phyloP scores from a whole-genome alignment of 768 basidiomycete species.

The Hebeloma cylindrosporum region DNA sequence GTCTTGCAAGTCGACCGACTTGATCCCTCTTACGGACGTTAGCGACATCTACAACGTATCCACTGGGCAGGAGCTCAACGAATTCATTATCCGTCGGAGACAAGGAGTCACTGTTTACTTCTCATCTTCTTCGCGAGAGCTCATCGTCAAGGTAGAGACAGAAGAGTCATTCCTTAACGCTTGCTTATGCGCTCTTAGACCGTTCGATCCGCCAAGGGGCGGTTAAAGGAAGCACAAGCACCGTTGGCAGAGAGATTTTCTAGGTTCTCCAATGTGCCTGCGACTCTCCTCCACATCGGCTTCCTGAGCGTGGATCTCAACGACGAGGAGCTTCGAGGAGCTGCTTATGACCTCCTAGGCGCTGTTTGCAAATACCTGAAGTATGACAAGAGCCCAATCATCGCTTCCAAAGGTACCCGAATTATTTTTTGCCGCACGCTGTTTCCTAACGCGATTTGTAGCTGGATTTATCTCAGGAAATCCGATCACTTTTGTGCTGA shows the following conservation, averaged over 20 bases:
- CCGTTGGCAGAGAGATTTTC: conserved; percentile 64
- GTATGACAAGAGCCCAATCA: conserved; percentile 69
- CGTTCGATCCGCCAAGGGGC: conserved; percentile 74
- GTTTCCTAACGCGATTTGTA: conserved; percentile 25
- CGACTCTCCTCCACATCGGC: conserved; percentile 83
- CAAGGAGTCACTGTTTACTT: conserved; percentile 77
- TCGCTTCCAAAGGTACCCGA: conserved; percentile 64
- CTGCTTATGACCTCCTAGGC: conserved; percentile 78
- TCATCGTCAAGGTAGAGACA: conserved; percentile 78
- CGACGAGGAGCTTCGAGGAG: conserved; percentile 75
- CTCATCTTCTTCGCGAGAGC: conserved; percentile 66
- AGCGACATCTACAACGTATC: conserved; percentile 86
- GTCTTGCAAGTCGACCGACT: conserved; percentile 77
- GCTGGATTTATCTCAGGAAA: conserved; percentile 74
- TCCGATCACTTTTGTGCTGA: conserved; percentile 56
- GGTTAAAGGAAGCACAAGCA: conserved; percentile 54
- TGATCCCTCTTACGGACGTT: conserved; percentile 76
- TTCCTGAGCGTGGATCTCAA: conserved; percentile 73
- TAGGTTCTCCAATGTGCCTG: conserved; percentile 81
- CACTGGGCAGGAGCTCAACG: conserved; percentile 68
- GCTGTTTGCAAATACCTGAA: conserved; percentile 77
- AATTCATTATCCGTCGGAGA: conserved; percentile 79
- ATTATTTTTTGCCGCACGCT: background rate
- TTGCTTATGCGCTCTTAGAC: conserved; percentile 45
- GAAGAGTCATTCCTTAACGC: no score